A percentile compares a stretch with the other conserved stretches of the same genome.
Evolutionary conservation across 495 filamentous ascomycete species (phyloP).

Genomic region (Aspergillus bertholletiae): DNA sequence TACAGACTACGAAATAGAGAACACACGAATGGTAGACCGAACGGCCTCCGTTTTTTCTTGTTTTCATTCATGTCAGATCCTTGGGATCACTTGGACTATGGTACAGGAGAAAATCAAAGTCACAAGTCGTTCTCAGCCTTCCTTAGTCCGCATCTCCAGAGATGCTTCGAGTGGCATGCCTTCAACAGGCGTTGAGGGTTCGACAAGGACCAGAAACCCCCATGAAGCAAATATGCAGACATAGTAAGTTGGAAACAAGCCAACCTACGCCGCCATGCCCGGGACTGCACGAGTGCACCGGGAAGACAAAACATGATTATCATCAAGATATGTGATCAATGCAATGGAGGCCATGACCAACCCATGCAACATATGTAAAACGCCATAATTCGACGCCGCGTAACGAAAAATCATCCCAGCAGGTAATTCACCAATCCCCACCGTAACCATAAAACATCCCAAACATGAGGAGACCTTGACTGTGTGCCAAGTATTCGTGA

Average conservation of each 20-base stretch:
- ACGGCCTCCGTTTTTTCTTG: slow-evolving; percentile 25
- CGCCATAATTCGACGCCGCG: slow-evolving; percentile 20
- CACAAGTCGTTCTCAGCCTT: background rate
- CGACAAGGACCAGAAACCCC: background rate
- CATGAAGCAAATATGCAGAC: background rate
- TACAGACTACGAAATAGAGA: background rate
- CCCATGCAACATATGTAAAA: slow-evolving; percentile 23
- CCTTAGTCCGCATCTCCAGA: background rate
- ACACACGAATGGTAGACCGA: slow-evolving; percentile 15
- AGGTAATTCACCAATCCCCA: slow-evolving; percentile 17
- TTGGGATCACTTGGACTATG: slow-evolving; percentile 9
- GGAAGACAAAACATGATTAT: slow-evolving; percentile 9
- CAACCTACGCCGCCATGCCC: background rate
- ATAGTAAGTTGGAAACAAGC: background rate
- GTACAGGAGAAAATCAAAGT: slow-evolving; percentile 6
- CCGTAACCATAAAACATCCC: slow-evolving; percentile 16
- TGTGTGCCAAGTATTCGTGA: slow-evolving; percentile 15
- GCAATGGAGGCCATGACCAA: slow-evolving; percentile 13
- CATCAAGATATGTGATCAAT: slow-evolving; percentile 16
- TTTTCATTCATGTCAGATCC: slow-evolving; percentile 6
- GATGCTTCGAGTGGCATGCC: background rate
- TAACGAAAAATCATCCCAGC: slow-evolving; percentile 12
- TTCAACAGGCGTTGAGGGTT: background rate
- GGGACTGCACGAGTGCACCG: background rate
- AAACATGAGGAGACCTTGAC: slow-evolving; percentile 17